These are phyloP conservation scores for Pseudevernia furfuracea DNA, from an alignment of 495 filamentous ascomycete genomes.

Conservation along the genomic window DNA sequence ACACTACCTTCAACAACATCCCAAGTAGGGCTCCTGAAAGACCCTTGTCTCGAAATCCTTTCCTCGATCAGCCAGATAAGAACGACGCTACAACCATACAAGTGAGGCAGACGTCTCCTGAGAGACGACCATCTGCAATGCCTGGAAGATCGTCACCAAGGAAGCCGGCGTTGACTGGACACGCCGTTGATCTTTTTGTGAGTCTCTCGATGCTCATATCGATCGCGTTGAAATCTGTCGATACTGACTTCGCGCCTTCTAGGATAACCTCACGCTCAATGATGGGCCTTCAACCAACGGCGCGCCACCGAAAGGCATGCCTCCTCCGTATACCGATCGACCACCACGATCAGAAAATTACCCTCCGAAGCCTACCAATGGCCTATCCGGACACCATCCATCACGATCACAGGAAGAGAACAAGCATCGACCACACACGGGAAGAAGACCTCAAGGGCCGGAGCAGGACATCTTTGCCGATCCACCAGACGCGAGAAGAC, in stretches of 20 bases:
- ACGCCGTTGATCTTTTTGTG: conserved; percentile 87
- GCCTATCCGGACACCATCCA: conserved; percentile 47
- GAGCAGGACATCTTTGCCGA: conserved; percentile 56
- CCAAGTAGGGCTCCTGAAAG: conserved; percentile 51
- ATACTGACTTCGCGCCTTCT: conserved; percentile 9
- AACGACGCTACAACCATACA: conserved; percentile 34
- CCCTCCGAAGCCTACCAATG: conserved; percentile 32
- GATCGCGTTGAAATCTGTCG: background rate
- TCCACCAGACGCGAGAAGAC: conserved; percentile 37
- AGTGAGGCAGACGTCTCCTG: conserved; percentile 31
- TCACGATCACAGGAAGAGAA: conserved; percentile 54
- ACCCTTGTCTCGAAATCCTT: conserved; percentile 83
- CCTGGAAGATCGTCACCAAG: conserved; percentile 44
- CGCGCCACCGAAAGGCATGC: conserved; percentile 32
- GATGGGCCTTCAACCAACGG: conserved; percentile 34
- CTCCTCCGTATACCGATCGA: conserved; percentile 36
- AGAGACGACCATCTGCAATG: conserved; percentile 43
- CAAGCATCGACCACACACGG: conserved; percentile 30
- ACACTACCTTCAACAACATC: conserved; percentile 30
- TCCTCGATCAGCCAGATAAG: conserved; percentile 64
- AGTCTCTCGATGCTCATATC: conserved; percentile 33
- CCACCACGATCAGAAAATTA: conserved; percentile 36
- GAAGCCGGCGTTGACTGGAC: conserved; percentile 47
- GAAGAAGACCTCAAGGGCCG: conserved; percentile 29
- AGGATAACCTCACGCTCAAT: conserved; percentile 47